These are phyloP conservation scores for Hypomyces perniciosus DNA, from an alignment of 2,329 filamentous ascomycete species.

Conservation along the genomic window DNA sequence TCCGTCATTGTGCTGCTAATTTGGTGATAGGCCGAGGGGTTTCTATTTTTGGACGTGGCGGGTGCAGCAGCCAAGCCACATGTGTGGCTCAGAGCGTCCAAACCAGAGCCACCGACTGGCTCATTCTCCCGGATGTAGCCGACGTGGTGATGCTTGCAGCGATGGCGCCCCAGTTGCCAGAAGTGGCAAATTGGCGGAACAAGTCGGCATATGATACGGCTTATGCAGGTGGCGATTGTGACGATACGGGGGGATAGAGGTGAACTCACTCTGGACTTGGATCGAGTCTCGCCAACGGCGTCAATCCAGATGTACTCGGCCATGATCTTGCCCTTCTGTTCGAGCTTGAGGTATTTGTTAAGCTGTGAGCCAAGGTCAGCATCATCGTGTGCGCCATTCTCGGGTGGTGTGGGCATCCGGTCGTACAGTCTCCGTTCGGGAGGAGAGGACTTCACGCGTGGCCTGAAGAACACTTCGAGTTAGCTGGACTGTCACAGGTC, in stretches of 20 bases:
- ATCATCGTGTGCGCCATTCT: background rate
- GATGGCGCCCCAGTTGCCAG: too few relatives aligned
- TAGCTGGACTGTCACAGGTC: background rate
- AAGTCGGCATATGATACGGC: too few relatives aligned
- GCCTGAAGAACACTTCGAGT: slow-evolving; percentile 16
- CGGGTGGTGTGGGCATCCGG: background rate
- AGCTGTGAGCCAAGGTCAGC: slow-evolving; percentile 50
- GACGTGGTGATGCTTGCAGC: too few relatives aligned
- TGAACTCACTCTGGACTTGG: slow-evolving; percentile 88
- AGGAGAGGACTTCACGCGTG: slow-evolving; percentile 22
- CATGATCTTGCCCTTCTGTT: slow-evolving; percentile 83
- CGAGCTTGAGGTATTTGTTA: slow-evolving; percentile 84
- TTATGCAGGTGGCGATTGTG: slow-evolving; percentile 1
- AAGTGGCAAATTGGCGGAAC: too few relatives aligned
- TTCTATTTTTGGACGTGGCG: too few relatives aligned
- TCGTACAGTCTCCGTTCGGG: slow-evolving; percentile 31
- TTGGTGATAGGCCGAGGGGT: too few relatives aligned
- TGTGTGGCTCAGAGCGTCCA: too few relatives aligned
- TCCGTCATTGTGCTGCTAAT: too few relatives aligned
- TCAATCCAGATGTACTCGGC: slow-evolving; percentile 99
- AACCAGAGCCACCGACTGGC: too few relatives aligned
- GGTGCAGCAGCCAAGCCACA: too few relatives aligned
- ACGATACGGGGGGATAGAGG: background rate
- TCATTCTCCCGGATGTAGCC: too few relatives aligned
- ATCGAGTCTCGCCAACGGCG: slow-evolving; percentile 72